Base-by-base conservation (phyloP, 2,329 filamentous ascomycete species). In the Thielaviopsis populi region DNA sequence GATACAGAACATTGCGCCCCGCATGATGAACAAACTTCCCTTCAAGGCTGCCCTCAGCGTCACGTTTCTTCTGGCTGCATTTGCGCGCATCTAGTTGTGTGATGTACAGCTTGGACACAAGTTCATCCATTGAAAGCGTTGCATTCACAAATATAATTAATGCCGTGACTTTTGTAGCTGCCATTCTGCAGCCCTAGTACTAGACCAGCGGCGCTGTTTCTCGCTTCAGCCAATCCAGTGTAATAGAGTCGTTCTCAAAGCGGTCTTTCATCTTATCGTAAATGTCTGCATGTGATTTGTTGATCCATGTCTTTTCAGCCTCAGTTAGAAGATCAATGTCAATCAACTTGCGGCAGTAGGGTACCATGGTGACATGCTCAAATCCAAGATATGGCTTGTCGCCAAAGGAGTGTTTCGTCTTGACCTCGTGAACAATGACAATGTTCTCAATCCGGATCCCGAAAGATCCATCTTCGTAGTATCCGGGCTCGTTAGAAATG, bases 361-460 rank as follows among this genome's bases (percentile, higher is more conserved):
- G 94, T 19, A 92, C 90, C 90, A 99, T 90, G 0, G 94, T 99
- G 68, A 97, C 91, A 74, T 95, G 89, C 77, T 99, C 92, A 69
- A 99, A 99, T 2, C 91, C 91, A 42, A 97, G 78, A 75, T 89
- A 99, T 1, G 91, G 87, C 76, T 95, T 96, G 70, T 96, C 92
- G 22, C 91, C 92, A 71, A 97, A 97, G 42, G 85, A 84, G 74
- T 95, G 82, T 67, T 86, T 85, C 3, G 92, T 96, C 74, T 91
- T 79, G n/a, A 88, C 86, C 72, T 96, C 91, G 68, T 83, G 87
- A 37, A 95, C 90, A 79, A 97, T 87, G 68, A 95, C 84, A 70
- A 99, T 85, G 73, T 99, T 99, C 75, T 99, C 94, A 70, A 96
- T 96, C 19, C 94, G 87, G 69, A 99, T 94, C 19, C 94, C 94